Evolutionary conservation across 352 stramenopile species (phyloP).

Genomic region (Globisporangium nagaii): DNA sequence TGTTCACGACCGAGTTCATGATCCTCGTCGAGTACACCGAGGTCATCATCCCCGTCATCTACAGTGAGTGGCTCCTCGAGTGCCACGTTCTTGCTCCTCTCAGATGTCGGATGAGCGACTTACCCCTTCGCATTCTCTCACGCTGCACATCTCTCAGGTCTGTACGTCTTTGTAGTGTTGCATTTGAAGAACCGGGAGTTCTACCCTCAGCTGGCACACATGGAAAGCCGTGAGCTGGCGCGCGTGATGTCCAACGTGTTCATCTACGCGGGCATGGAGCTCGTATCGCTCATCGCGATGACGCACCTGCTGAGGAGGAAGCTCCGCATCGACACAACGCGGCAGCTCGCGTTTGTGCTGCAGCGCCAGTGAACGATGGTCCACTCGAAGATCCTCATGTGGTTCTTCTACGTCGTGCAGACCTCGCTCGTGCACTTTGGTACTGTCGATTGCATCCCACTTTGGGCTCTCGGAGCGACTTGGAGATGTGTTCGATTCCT

Average conservation of each 20-base stretch:
- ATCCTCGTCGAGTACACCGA: conserved; percentile 6
- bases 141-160: neutral
- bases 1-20: conserved; percentile 2
- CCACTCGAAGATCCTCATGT: neutral
- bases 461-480: neutral
- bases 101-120: too few relatives aligned
- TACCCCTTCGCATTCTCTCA: too few relatives aligned
- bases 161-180: neutral
- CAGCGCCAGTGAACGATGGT: neutral
- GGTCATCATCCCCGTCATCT: conserved; percentile 5
- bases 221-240: neutral
- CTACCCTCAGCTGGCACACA: neutral
- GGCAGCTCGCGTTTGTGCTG: neutral
- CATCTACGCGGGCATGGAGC: neutral
- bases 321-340: neutral
- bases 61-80: neutral
- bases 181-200: neutral
- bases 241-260: neutral
- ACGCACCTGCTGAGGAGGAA: neutral
- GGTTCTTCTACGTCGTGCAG: conserved; percentile 1
- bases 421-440: neutral
- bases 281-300: neutral
- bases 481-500: too few relatives aligned
- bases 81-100: too few relatives aligned
- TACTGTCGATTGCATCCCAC: neutral